These are phyloP conservation scores for Dovyalis caffra DNA, from an alignment of 345 rosid genomes.

Conservation along the genomic window DNA sequence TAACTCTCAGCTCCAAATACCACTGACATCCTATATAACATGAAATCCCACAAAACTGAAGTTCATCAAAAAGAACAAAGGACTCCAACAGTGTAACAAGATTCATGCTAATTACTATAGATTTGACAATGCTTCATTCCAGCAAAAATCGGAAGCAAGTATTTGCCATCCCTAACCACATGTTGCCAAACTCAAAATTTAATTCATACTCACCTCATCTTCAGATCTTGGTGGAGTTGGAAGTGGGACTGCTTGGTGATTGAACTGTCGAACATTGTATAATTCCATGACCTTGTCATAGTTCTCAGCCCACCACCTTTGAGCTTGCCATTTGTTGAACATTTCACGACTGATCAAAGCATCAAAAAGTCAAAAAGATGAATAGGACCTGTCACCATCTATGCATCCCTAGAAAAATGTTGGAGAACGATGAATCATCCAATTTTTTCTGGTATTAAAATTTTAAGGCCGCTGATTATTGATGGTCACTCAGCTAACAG, in stretches of 20 bases:
- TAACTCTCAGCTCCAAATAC: not conserved
- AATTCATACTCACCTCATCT: constrained; percentile 61
- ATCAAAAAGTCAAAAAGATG: not conserved
- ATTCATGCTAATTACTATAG: not conserved
- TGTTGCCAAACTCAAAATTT: not conserved
- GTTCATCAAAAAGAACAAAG: not conserved
- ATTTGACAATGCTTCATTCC: not conserved
- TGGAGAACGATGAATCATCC: constrained; percentile 10
- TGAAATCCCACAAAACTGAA: constrained; percentile 1
- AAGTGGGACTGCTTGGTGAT: constrained; percentile 66
- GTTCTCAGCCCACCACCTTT: constrained; percentile 96
- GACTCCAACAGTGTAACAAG: not conserved
- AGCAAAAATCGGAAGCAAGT: not conserved
- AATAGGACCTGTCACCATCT: not conserved
- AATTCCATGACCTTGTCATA: constrained; percentile 89
- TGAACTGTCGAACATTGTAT: constrained; percentile 81
- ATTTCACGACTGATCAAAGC: constrained; percentile 72
- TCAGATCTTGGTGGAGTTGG: constrained; percentile 66
- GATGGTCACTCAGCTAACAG: not conserved
- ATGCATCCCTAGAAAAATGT: constrained; percentile 1
- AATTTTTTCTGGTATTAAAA: not conserved
- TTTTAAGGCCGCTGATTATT: not conserved
- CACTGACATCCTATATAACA: not conserved
- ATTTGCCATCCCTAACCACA: not conserved
- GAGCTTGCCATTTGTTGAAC: constrained; percentile 97